Evolutionary conservation across 192 early-diverging fungal genomes (phyloP), one percentile per base, ranked within the genome.

Genomic region (Linderina pennispora): DNA sequence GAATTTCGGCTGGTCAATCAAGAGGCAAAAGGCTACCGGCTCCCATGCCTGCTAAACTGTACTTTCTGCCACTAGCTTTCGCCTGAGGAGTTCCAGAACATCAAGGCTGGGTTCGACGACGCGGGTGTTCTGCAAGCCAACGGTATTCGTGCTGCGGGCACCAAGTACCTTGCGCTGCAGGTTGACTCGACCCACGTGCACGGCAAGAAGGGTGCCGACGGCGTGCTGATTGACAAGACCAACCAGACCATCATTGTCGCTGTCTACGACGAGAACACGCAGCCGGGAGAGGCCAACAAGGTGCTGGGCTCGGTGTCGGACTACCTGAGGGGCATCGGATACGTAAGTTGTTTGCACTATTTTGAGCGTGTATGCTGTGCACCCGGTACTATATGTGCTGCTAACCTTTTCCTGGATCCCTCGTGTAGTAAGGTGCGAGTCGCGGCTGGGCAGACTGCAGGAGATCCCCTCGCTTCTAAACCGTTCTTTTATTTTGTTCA

Each of bases 171-270:
- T 44, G 72, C 80, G 35, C 66, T 86, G 32, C 62, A 70, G 37
- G 80, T 79, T 26, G 77, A 77, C 45, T 81, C 81, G 23, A 68
- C 77, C 15, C 69, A 58, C 42, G 83, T 94, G 54, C 89, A 88
- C 45, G 90, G 81, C 55, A 94, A 89, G 70, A 62, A 81, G 75
- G 85, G 83, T 67, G 59, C 50, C 71, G 75, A 44, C 51, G 92
- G 91, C 53, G 57, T 86, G 52, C 55, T 75, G 58, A 65, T 70
- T 42, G 85, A 77, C 22, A 92, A 94, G 75, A 90, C 91, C 15
- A 79, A 66, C 24, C 83, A 89, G 65, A 79, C 87, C 19, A 65
- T 97, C 35, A 53, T 98, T 26, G 60, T 94, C 45, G 85, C 83
- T 25, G 53, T 76, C 44, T 87, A 89, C 49, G 50, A 66, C 18